Evolutionary conservation across 768 basidiomycete species (phyloP), one percentile per base, ranked within the genome.

Genomic region (Kwoniella botswanensis): DNA sequence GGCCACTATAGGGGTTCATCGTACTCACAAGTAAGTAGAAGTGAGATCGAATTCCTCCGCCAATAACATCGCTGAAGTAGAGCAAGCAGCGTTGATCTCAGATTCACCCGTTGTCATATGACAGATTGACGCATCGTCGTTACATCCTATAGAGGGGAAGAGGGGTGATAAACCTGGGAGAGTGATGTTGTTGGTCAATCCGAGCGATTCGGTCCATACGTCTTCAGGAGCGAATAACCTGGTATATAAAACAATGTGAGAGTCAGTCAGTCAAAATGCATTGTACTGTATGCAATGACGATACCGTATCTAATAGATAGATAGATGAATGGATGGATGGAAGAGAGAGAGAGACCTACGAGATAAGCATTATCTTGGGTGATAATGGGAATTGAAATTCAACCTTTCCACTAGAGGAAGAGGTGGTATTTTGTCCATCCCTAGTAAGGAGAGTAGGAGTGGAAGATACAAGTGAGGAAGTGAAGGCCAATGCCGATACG

Each of bases 41-140:
- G 70, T 81, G 61, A 86, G 79, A 75, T 86, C 75, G 76, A 87
- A 87, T 13, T 73, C 29, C 0, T 79, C 63, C 0, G 84, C 77
- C 61, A 82, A 73, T 10, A 84, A 69, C 63, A 86, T 74, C 0
- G 86, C 82, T 42, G 80, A 71, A 56, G 84, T 78, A 10, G 84
- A 79, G 6, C 80, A 71, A 18, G 85, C 86, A 0, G 86, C 86
- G 72, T 87, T 86, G 77, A 87, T 86, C 74, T 86, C 86, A 10
- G 75, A 74, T 68, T 85, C 83, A 7, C 84, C 85, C 4, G 84
- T 84, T 29, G 81, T 83, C 10, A 85, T 67, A 44, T 85, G 73
- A 67, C 86, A 87, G 55, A 86, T 78, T 13, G 73, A 68, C 5
- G 82, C 83, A 35, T 77, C 70, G 41, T 55, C 43, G 17, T 85